A percentile compares a stretch with the other conserved stretches of the same genome.
Conservation (phyloP, 306 rosid species). For the Vigna mungo region DNA sequence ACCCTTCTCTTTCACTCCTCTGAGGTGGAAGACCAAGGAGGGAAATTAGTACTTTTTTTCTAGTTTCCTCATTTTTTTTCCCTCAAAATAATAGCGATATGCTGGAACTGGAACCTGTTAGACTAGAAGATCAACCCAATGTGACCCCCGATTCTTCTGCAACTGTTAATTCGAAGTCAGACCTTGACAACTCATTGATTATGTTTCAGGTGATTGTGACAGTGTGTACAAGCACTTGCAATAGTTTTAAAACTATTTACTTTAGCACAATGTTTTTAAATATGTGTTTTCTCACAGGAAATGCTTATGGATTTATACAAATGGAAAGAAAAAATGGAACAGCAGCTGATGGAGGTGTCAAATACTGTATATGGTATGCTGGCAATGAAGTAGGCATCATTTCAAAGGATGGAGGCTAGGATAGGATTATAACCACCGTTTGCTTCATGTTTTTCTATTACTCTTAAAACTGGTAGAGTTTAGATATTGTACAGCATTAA, state of each 20-base stretch:
- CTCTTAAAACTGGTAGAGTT: conserved; percentile 52
- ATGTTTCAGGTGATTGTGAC: conserved; percentile 71
- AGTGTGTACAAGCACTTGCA: not conserved
- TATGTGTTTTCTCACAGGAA: conserved; percentile 57
- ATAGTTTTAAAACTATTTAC: not conserved
- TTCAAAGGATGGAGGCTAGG: conserved; percentile 45
- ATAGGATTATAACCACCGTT: conserved; percentile 47
- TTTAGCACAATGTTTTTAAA: conserved; percentile 14
- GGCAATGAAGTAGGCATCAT: conserved; percentile 49
- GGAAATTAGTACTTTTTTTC: not conserved
- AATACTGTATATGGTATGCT: conserved; percentile 66
- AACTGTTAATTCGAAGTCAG: conserved; percentile 71
- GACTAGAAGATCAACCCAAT: conserved; percentile 62
- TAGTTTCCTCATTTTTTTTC: conserved; percentile 40
- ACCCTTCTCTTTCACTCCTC: not conserved
- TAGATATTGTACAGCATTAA: conserved; percentile 63
- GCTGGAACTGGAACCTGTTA: conserved; percentile 51
- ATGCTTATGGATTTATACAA: conserved; percentile 73
- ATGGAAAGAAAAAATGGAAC: conserved; percentile 85
- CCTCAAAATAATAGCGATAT: conserved; percentile 52
- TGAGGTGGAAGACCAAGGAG: not conserved
- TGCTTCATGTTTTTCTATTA: conserved; percentile 38
- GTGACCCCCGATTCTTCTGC: conserved; percentile 82
- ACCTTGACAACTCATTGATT: conserved; percentile 59
- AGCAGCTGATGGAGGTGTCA: conserved; percentile 69